Base-by-base conservation (phyloP, 2,329 filamentous ascomycete species). In the Cryphonectria carpinicola region DNA sequence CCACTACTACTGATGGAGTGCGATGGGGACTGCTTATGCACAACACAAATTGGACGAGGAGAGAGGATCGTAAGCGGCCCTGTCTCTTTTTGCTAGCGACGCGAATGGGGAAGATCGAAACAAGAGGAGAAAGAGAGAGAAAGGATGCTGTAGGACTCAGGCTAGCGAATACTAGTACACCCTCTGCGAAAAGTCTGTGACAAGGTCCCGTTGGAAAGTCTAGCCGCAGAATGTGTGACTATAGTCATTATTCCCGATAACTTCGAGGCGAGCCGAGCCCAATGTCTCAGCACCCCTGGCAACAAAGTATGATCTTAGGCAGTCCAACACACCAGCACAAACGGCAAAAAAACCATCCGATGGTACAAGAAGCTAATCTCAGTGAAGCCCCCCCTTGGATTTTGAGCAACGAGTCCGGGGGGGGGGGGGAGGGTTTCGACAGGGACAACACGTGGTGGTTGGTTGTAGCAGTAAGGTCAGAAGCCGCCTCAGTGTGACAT, bases 211-310 rank as follows among this genome's bases (percentile, higher is more conserved):
- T 11, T 54, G 49, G 22, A 22, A 49, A 49, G 8, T 25, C 49
- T 56, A 56, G 25, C n/a, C 13, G 11, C 19, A 14, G 13, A 22
- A 28, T 32, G 54, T 61, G 58, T 39, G 4, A 37, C 56, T 60
- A 14, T 39, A 11, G 13, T 56, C 25, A 2, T 25, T 37, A 39
- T 61, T 61, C 32, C 58, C 58, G 58, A 61, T 61, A 61, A 39
- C 58, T 61, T 61, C 58, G 58, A 61, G 35, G 58, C 58, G 58
- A 61, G 58, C 58, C 58, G 58, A 61, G 58, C 32, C 25, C 58
- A 37, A 39, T 25, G 35, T 39, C 58, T 39, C 54, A 19, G 28
- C 6, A 28, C 54, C 52, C 52, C 54, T 58, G 54, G 25, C 17
- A 49, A 49, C 46, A 32, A 28, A 19, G 6, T 28, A 58, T 17